Percentiles rank a stretch among this genome's conserved stretches.
phyloP scores from a whole-genome alignment of 345 rosid species.

The Excoecaria agallocha region DNA sequence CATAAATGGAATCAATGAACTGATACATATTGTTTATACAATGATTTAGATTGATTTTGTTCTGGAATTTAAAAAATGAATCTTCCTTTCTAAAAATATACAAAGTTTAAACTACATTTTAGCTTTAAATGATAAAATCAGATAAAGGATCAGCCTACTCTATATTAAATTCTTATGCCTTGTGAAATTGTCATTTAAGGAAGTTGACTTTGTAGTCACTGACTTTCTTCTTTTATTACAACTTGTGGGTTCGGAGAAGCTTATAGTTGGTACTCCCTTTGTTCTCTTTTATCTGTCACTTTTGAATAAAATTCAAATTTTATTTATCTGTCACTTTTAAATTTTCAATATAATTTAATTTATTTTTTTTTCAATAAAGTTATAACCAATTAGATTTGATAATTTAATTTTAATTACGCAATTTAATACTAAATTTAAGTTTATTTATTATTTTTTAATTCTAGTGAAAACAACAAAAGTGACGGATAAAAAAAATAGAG shows the following conservation, averaged over 20 bases:
- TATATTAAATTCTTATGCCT: neutral
- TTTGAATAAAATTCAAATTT: too few relatives aligned
- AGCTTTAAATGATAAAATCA: neutral
- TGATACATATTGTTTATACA: neutral
- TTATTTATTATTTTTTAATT: too few relatives aligned
- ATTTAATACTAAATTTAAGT: too few relatives aligned
- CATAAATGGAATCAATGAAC: neutral
- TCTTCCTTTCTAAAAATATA: neutral
- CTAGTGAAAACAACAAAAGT: too few relatives aligned
- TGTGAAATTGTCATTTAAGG: neutral
- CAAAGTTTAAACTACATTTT: neutral
- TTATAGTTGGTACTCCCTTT: neutral
- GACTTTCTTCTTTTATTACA: neutral
- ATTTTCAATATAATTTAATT: too few relatives aligned
- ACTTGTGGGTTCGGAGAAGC: neutral
- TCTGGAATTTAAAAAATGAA: neutral
- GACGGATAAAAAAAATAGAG: too few relatives aligned
- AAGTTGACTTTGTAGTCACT: neutral
- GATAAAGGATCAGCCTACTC: neutral
- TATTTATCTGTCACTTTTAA: too few relatives aligned
- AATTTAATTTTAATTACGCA: too few relatives aligned
- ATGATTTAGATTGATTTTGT: neutral
- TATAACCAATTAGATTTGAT: too few relatives aligned
- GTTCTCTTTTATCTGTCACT: too few relatives aligned
- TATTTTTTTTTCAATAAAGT: too few relatives aligned